These are phyloP conservation scores for Colletotrichum sp. DNA, from an alignment of 2,329 filamentous ascomycete genomes.

Conservation along the genomic window DNA sequence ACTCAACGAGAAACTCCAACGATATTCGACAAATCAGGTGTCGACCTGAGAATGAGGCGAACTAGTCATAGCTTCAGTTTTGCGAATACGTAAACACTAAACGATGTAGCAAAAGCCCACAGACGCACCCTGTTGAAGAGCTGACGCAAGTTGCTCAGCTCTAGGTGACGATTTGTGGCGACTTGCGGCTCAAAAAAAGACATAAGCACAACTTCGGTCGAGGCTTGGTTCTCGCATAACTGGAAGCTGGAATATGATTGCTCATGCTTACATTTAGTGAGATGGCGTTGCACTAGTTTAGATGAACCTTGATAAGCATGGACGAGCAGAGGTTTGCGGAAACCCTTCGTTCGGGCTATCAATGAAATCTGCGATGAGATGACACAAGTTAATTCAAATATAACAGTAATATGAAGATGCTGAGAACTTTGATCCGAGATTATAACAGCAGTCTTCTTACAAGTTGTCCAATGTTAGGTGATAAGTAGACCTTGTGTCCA, in stretches of 20 bases:
- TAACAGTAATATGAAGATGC: not conserved
- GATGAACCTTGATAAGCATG: not conserved
- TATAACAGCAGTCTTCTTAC: rapidly evolving
- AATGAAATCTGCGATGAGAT: not conserved
- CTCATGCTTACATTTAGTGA: not conserved
- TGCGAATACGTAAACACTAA: not conserved
- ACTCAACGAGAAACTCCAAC: not conserved
- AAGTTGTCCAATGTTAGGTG: not conserved
- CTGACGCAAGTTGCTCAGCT: not conserved
- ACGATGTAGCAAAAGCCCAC: rapidly evolving
- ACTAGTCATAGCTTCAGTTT: not conserved
- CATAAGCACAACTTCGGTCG: not conserved
- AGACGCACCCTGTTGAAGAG: not conserved
- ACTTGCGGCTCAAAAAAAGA: not conserved
- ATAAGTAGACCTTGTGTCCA: not conserved
- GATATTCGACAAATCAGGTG: not conserved
- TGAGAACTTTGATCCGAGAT: rapidly evolving
- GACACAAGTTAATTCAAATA: not conserved
- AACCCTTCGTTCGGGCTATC: not conserved
- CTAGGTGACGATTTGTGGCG: not conserved
- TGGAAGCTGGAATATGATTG: rapidly evolving
- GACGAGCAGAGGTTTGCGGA: not conserved
- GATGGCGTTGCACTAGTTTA: not conserved
- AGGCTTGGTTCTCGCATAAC: not conserved
- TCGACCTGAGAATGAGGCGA: not conserved